Evolutionary conservation across 2,329 filamentous ascomycete genomes (phyloP).

Genomic region (Fonsecaea monophora): DNA sequence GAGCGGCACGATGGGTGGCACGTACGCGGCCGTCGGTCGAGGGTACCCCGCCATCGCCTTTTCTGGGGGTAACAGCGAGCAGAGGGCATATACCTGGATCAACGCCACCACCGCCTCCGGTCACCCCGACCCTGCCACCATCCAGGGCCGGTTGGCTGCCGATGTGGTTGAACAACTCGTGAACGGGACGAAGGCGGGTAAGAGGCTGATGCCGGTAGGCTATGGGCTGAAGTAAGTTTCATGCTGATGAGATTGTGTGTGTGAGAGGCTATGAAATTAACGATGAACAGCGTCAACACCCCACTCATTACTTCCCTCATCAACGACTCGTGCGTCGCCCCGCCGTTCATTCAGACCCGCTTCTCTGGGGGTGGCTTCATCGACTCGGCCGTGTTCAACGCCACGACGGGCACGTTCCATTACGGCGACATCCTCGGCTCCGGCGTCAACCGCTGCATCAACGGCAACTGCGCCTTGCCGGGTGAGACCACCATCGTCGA

Average conservation of each 20-base stretch:
- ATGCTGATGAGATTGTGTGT: not conserved
- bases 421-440: constrained; percentile 51
- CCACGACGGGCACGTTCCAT: constrained; percentile 50
- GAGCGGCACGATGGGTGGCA: constrained; percentile 53
- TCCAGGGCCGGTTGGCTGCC: constrained; percentile 52
- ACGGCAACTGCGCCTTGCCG: constrained; percentile 59
- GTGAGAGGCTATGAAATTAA: constrained; percentile 1
- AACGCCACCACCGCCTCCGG: constrained; percentile 47
- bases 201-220: constrained; percentile 53
- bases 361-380: constrained; percentile 59
- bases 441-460: constrained; percentile 59
- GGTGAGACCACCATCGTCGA: constrained; percentile 59
- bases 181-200: constrained; percentile 44
- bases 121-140: constrained; percentile 51
- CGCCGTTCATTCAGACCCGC: constrained; percentile 56
- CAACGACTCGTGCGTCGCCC: constrained; percentile 50
- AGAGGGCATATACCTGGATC: constrained; percentile 54
- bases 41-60: constrained; percentile 60
- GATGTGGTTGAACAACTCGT: constrained; percentile 56
- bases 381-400: constrained; percentile 55
- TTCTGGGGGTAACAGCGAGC: constrained; percentile 52
- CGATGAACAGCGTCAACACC: constrained; percentile 54
- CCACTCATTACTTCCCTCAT: constrained; percentile 51
- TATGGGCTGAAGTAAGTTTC: constrained; percentile 52
- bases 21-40: constrained; percentile 59